Percentiles rank a stretch among this genome's conserved stretches.
Conservation (phyloP, 2,329 filamentous ascomycete genomes). For the Trichophyton verrucosum region DNA sequence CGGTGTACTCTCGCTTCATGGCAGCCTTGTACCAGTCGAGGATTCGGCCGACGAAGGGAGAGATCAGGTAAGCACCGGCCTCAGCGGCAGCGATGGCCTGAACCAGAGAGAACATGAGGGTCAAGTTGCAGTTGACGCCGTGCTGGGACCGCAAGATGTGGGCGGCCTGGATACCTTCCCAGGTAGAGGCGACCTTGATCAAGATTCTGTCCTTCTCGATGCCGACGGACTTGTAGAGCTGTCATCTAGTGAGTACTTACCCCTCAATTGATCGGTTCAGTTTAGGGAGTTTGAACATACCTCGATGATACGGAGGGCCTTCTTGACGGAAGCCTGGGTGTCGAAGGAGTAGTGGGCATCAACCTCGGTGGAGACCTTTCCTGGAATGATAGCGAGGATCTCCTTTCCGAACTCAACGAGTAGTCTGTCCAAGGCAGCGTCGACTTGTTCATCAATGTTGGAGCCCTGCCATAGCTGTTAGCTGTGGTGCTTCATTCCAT, state of each 20-base stretch:
- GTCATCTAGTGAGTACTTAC: not conserved
- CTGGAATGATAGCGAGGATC: constrained; percentile 92
- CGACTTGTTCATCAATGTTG: constrained; percentile 67
- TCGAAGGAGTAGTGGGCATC: constrained; percentile 94
- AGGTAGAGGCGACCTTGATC: constrained; percentile 98
- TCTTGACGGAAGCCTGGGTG: constrained; percentile 79
- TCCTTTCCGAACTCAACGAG: constrained; percentile 97
- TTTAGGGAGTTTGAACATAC: constrained; percentile 41
- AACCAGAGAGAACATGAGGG: constrained; percentile 90
- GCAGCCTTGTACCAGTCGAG: constrained; percentile 98
- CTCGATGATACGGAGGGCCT: constrained; percentile 94
- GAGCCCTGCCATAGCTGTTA: constrained; percentile 33
- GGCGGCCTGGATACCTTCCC: constrained; percentile 98
- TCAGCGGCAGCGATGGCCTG: constrained; percentile 95
- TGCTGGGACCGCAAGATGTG: constrained; percentile 93
- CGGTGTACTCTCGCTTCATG: constrained; percentile 83
- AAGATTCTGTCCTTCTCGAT: constrained; percentile 88
- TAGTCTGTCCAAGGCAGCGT: constrained; percentile 80
- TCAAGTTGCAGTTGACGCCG: constrained; percentile 96
- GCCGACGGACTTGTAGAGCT: constrained; percentile 90
- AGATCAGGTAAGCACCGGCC: constrained; percentile 93
- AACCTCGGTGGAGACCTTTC: constrained; percentile 98
- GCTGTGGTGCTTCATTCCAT: not conserved
- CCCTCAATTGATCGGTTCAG: not conserved
- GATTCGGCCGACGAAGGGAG: constrained; percentile 96